These are phyloP conservation scores for Cyclotella choctawhatcheeana DNA, from an alignment of 108 stramenopile genomes.

Conservation along the genomic window DNA sequence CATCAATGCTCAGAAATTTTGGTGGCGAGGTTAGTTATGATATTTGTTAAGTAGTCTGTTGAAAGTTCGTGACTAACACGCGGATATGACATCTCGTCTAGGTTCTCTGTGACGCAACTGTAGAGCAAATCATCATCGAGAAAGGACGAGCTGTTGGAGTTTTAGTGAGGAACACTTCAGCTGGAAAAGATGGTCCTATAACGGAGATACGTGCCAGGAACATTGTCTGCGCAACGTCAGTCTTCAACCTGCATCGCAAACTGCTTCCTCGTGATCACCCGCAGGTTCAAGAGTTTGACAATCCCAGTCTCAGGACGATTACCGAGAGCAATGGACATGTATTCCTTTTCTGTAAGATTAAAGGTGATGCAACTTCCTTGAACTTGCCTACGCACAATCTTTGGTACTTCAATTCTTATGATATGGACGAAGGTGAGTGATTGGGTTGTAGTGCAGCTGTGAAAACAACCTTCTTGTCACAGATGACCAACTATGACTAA, in stretches of 20 bases:
- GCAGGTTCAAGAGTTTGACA: slow-evolving; percentile 50
- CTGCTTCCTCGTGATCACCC: slow-evolving; percentile 56
- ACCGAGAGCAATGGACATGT: slow-evolving; percentile 56
- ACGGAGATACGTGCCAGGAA: slow-evolving; percentile 58
- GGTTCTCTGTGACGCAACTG: slow-evolving; percentile 61
- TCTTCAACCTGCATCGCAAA: slow-evolving; percentile 62
- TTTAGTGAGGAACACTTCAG: slow-evolving; percentile 52
- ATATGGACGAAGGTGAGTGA: slow-evolving; percentile 44
- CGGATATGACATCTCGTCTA: too few species aligned
- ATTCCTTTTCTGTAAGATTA: slow-evolving; percentile 62
- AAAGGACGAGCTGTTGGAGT: slow-evolving; percentile 60
- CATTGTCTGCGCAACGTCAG: slow-evolving; percentile 58
- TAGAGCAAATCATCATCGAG: slow-evolving; percentile 55
- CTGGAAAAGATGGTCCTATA: slow-evolving; percentile 27
- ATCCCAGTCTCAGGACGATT: slow-evolving; percentile 48
- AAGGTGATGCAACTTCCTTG: slow-evolving; percentile 51
- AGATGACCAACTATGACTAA: too few species aligned
- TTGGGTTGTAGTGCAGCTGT: not conserved
- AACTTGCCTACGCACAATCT: slow-evolving; percentile 59
- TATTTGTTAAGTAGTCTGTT: too few species aligned
- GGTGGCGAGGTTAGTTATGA: too few species aligned
- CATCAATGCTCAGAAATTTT: slow-evolving; percentile 48
- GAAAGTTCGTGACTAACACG: too few species aligned
- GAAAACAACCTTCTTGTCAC: not conserved
- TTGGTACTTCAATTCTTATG: slow-evolving; percentile 67